Base-by-base conservation (phyloP, 164 flowering plant genomes). In the Umbilicus rupestris region DNA sequence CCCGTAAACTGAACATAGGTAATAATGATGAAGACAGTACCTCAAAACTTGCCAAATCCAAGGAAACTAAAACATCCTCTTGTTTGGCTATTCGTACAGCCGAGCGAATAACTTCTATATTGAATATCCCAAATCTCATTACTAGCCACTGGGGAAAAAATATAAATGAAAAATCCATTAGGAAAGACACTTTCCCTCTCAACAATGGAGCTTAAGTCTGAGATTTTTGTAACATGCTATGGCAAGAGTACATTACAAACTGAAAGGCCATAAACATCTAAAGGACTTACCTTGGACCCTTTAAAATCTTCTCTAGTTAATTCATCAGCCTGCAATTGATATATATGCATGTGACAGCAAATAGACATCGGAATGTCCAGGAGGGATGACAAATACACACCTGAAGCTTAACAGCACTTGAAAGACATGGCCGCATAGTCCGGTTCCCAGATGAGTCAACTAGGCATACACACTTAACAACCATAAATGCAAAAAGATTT, bases 1-100 rank as follows among this genome's bases (percentile, higher is more conserved):
- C 60, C 28, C 3, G 7, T 26, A 29, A 9, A 41, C 16, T 9
- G 7, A 26, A 55, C 33, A 3, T 11, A 2, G 29, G 19, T 28
- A 28, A 55, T 55, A 55, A 55, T 14, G 60, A 26, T 55, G 33
- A 16, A 33, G 5, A 41, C n/a, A 2, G n/a, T 81, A 94, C 98
- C 98, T 94, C 98, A 79, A 94, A 94, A 74, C 97, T 94, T 50
- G 94, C 97, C 72, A 90, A 87, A 78, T 90, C 97, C 70, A 90
- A 68, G 37, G 97, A 87, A 45, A 90, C 80, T 69, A 69, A 77
- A 68, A 90, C 74, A 30, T 87, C 91, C 74, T 86, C 93, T 73
- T 83, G 79, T 76, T 94, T 94, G 73, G 98, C 98, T 26, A 89
- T 75, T 60, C 39, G 74, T 66, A 94, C 76, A 55, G 98, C 96